Evolutionary conservation across 257 asterid species (phyloP), one percentile per base, ranked within the genome.

Genomic region (Forsythia suspensa): DNA sequence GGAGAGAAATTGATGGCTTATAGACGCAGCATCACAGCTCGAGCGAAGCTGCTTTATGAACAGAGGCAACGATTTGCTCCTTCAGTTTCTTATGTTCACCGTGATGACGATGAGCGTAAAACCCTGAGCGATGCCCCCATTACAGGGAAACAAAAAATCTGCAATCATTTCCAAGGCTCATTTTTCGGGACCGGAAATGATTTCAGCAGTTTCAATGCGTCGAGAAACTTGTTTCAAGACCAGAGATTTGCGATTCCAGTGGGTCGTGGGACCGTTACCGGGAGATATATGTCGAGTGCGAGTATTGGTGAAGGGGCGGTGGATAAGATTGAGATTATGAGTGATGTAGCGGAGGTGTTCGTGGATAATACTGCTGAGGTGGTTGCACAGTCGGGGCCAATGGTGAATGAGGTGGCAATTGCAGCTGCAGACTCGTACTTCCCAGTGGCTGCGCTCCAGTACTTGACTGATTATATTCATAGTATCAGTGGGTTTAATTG

Each of bases 371-470:
- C 94, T 44, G 88, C 29, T n/a, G 89, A 89, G 16, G 40, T 24
- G 70, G 90, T 78, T n/a, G 79, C 84, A 18, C 70, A 63, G 70
- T 40, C 70, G 16, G 39, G 16, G 8, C 98, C 97, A 41, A 87
- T 68, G 79, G 79, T 81, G 72, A 90, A 73, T 76, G 99, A 96
- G 86, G 97, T 94, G 67, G 97, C 94, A 9, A 52, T 76, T 80
- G 97, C 96, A 0, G 97, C 98, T 4, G 97, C 97, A 0, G 99
- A 92, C 82, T 96, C 97, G 48, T 91, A 72, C 84, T 78, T 85
- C 42, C 97, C 98, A 0, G 95, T 96, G 82, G 97, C 97, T 18
- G 92, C 85, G 20, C 84, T 96, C 42, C 97, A 92, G 85, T 85
- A 96, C 81, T 55, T 92, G 77, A 90, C 93, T 75, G 97, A 91